Evolutionary conservation across 2,329 filamentous ascomycete species (phyloP).

Genomic region (Alternaria atra): DNA sequence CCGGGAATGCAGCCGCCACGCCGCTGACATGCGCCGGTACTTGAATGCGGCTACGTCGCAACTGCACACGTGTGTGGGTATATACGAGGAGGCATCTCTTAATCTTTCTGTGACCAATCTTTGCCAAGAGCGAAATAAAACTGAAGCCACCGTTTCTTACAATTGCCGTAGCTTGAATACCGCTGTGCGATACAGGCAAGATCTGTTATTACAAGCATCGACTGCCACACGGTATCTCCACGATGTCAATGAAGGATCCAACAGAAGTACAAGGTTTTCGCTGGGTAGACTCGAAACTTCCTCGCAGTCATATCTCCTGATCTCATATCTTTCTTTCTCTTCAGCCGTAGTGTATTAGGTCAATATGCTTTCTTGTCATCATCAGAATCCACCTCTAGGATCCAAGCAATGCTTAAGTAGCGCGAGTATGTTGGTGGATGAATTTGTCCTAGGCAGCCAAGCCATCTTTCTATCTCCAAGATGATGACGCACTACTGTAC

Average conservation of each 20-base stretch:
- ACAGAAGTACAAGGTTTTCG: neutral
- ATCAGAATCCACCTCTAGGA: neutral
- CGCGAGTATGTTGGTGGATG: neutral
- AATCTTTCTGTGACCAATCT: constrained; percentile 7
- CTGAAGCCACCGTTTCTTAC: neutral
- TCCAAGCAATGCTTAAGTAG: constrained; percentile 6
- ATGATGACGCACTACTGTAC: constrained; percentile 9
- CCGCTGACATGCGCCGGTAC: constrained; percentile 10
- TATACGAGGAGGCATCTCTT: constrained; percentile 7
- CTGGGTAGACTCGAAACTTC: neutral
- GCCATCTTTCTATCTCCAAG: constrained; percentile 1
- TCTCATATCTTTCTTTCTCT: neutral
- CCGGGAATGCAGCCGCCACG: constrained; percentile 9
- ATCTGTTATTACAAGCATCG: neutral
- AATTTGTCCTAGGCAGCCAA: neutral
- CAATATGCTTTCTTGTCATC: neutral
- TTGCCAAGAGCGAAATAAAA: neutral
- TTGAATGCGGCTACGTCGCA: neutral
- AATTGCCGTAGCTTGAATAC: neutral
- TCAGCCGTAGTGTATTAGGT: constrained; percentile 1
- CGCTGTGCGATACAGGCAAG: neutral
- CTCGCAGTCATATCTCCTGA: neutral
- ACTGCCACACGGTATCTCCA: neutral
- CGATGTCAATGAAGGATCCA: neutral
- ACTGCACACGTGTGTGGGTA: neutral